Evolutionary conservation across 257 asterid genomes (phyloP), one percentile per base, ranked within the genome.

Genomic region (Solanum medicagineum): DNA sequence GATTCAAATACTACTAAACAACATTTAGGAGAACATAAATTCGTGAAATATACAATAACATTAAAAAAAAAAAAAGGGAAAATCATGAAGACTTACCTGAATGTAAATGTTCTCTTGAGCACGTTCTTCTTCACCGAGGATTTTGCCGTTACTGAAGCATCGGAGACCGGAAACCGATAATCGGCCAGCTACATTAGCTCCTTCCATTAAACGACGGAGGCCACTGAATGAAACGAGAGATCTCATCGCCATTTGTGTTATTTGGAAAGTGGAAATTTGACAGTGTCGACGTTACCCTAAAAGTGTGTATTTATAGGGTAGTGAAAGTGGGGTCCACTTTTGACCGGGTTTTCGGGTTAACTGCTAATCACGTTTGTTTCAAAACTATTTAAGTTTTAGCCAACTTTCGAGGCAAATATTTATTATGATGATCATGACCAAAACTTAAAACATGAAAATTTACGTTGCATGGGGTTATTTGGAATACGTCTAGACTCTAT

Each of bases 61-160:
- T 36, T 16, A 57, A 65, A 36, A 7, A 0, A 57, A 65, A 36
- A 7, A 0, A 13, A 2, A 6, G 15, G 4, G 8, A 7, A 40
- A 32, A 10, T 3, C 5, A 12, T 42, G 15, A 66, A 55, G 24
- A 29, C 66, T 8, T 44, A 93, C 98, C 96, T 96, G 88, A 80
- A 94, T 91, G 81, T 89, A 95, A 83, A 94, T 93, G 77, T 89
- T 92, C 89, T 96, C 99, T 86, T 91, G 88, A 60, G 98, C 99
- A 53, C 92, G 97, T 89, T 93, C 95, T 91, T 96, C 99, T 86
- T 96, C 99, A 12, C 93, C 88, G 85, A 96, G 92, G 14, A 96
- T 93, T 84, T 87, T 91, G 10, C 81, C 91, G 26, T 94, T 93
- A 86, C 95, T 89, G 90, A 91, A 92, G 86, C 80, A 88, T 82